These are phyloP conservation scores for Viridothelium virens DNA, from an alignment of 495 filamentous ascomycete species.

Conservation along the genomic window DNA sequence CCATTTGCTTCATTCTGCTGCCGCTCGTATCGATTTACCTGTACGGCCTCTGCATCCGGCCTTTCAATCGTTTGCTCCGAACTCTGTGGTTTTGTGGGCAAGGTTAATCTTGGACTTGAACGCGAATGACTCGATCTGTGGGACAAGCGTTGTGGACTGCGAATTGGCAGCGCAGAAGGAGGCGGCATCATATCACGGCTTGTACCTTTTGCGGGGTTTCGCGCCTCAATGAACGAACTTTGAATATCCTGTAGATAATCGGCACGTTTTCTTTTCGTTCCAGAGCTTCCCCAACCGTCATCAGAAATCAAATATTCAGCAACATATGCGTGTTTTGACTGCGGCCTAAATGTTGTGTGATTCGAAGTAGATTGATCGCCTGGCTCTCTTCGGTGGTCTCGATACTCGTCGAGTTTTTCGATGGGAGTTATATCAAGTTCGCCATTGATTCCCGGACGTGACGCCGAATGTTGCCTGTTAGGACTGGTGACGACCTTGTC, in stretches of 20 bases:
- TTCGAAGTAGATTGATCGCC: background rate
- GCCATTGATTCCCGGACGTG: background rate
- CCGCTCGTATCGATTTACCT: background rate
- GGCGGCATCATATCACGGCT: slow-evolving; percentile 34
- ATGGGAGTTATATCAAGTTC: background rate
- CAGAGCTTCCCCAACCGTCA: slow-evolving; percentile 14
- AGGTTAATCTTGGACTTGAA: background rate
- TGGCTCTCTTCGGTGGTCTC: background rate
- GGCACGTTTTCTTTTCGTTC: slow-evolving; percentile 22
- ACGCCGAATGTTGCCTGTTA: background rate
- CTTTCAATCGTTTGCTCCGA: background rate
- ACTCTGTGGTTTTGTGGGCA: background rate
- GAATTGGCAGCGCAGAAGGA: slow-evolving; percentile 12
- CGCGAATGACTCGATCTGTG: background rate
- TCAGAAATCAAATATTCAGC: background rate
- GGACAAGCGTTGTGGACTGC: background rate
- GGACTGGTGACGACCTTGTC: background rate
- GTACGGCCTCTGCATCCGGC: background rate
- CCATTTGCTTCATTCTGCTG: background rate
- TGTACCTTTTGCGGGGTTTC: background rate
- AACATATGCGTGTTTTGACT: background rate
- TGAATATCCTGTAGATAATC: slow-evolving; percentile 14
- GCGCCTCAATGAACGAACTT: background rate
- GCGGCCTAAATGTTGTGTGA: background rate
- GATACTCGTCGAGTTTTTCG: background rate